Conservation (phyloP, 1,284 basidiomycete genomes). For the Wolfiporia cocos region DNA sequence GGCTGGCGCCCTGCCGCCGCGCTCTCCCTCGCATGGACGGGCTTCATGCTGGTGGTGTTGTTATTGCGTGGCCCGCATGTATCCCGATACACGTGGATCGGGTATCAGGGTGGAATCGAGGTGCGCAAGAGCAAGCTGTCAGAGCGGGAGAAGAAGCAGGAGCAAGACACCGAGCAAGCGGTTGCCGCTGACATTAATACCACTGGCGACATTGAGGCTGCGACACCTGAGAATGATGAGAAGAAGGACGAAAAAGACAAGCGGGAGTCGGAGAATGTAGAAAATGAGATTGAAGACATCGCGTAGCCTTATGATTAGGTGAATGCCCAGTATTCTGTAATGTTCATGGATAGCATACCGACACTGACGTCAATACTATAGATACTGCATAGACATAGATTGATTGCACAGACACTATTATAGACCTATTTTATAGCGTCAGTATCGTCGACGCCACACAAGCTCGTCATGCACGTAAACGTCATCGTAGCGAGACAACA, state of each 20-base stretch:
- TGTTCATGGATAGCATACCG: too few relatives aligned
- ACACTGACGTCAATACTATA: too few relatives aligned
- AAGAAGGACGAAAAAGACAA: background rate
- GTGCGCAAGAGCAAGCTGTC: slow-evolving; percentile 17
- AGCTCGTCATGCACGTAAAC: too few relatives aligned
- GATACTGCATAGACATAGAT: too few relatives aligned
- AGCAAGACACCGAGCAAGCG: slow-evolving; percentile 2
- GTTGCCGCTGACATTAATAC: slow-evolving; percentile 1
- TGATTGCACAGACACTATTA: too few relatives aligned
- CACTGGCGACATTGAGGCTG: background rate
- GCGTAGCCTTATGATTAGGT: too few relatives aligned
- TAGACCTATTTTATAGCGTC: too few relatives aligned
- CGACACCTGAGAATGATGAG: background rate
- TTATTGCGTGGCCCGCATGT: slow-evolving; percentile 39
- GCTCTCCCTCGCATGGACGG: slow-evolving; percentile 40
- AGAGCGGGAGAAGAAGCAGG: slow-evolving; percentile 3
- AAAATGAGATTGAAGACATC: background rate
- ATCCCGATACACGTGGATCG: slow-evolving; percentile 33
- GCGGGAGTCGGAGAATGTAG: background rate
- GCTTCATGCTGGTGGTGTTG: slow-evolving; percentile 33
- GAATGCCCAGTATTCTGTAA: too few relatives aligned
- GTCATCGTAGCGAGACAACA: too few relatives aligned
- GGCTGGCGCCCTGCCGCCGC: slow-evolving; percentile 48
- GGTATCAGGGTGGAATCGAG: slow-evolving; percentile 30
- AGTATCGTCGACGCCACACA: too few relatives aligned